Percentiles rank a stretch among this genome's conserved stretches.
Conservation (phyloP, 306 rosid genomes). For the Rosa rugosa region DNA sequence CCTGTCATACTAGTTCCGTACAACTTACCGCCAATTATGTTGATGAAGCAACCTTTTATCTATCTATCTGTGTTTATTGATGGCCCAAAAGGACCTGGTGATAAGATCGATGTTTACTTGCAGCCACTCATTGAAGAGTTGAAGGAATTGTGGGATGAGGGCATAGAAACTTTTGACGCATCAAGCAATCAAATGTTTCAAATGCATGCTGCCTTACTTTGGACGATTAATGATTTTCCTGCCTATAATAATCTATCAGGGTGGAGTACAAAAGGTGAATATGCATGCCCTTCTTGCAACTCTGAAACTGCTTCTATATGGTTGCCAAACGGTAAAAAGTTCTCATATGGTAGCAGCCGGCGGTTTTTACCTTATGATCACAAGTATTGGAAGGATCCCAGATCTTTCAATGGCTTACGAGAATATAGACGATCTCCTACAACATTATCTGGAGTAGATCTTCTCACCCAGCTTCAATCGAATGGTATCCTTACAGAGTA, state of each 20-base stretch:
- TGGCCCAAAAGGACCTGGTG: not conserved
- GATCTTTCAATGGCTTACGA: not conserved
- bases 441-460: not conserved
- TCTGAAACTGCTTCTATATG: not conserved
- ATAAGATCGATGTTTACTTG: conserved; percentile 4
- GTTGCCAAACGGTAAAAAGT: not conserved
- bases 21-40: not conserved
- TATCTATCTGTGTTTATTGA: not conserved
- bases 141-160: not conserved
- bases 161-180: not conserved
- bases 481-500: not conserved
- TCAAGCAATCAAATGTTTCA: not conserved
- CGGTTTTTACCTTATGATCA: not conserved
- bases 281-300: not conserved
- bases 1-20: not conserved
- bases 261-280: not conserved
- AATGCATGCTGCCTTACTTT: not conserved
- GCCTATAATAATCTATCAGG: not conserved
- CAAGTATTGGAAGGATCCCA: not conserved
- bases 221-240: not conserved
- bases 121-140: not conserved
- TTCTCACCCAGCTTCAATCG: not conserved
- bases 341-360: not conserved
- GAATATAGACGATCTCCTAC: not conserved
- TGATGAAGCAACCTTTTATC: not conserved